Conservation (phyloP, 768 basidiomycete genomes). For the Cystofilobasidium capitatum region DNA sequence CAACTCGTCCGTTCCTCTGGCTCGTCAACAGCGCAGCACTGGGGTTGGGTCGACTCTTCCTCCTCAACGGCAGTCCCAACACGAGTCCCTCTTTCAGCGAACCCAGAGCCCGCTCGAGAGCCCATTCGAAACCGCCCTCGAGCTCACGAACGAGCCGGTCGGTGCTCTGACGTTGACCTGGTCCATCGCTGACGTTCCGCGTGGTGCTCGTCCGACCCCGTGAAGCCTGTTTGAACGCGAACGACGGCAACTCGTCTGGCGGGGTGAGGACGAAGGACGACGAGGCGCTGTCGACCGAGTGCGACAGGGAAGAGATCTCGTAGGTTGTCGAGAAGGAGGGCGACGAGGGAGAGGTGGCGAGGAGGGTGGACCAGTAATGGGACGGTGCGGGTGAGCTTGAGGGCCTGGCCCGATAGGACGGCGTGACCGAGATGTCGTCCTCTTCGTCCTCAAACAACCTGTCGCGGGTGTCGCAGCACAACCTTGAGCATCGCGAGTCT, state of each 20-base stretch:
- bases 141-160: neutral
- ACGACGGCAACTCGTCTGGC: neutral
- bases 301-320: neutral
- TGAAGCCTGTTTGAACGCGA: neutral
- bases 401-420: neutral
- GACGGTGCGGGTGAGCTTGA: neutral
- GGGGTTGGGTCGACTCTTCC: neutral
- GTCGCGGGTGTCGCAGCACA: neutral
- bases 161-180: neutral
- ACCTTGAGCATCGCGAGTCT: neutral
- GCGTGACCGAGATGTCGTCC: neutral
- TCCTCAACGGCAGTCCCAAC: neutral
- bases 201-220: no score
- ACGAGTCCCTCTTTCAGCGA: neutral
- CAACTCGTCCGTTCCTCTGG: neutral
- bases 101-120: neutral
- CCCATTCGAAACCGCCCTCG: slow-evolving; percentile 7
- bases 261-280: neutral
- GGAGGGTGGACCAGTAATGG: neutral
- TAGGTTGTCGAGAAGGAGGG: neutral
- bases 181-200: no score
- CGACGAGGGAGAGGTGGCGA: neutral
- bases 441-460: neutral
- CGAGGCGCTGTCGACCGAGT: neutral
- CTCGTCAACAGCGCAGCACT: neutral